These are phyloP conservation scores for Nigrograna mackinnonii DNA, from an alignment of 2,329 filamentous ascomycete species.

Conservation along the genomic window DNA sequence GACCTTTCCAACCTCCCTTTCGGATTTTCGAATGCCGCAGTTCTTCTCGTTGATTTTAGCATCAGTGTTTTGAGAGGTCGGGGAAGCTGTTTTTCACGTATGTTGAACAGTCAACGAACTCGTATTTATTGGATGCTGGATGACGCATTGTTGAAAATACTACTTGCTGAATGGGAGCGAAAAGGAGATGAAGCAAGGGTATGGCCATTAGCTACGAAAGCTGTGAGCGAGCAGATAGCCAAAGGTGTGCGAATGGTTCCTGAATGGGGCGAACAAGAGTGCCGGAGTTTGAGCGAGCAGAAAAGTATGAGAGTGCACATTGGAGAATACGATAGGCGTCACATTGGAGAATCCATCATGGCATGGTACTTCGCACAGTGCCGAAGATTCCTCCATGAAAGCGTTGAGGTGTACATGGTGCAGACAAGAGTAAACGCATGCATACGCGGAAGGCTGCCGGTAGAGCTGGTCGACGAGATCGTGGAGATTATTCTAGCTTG, in stretches of 20 bases:
- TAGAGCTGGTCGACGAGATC: slow-evolving; percentile 3
- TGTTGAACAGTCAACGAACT: slow-evolving; percentile 6
- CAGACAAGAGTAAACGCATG: slow-evolving; percentile 3
- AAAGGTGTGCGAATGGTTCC: no score
- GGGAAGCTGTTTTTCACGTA: slow-evolving; percentile 1
- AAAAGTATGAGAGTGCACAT: no score
- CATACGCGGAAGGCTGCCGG: slow-evolving; percentile 2
- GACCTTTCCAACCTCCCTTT: background rate
- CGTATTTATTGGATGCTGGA: slow-evolving; percentile 4
- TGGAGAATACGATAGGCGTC: no score
- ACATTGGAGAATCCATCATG: no score
- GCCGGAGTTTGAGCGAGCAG: no score
- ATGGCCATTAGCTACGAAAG: no score
- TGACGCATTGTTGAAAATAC: slow-evolving; percentile 1
- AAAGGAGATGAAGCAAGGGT: no score
- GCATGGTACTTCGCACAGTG: slow-evolving; percentile 7
- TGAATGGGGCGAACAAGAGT: no score
- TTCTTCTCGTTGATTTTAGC: slow-evolving; percentile 5
- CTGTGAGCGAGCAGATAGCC: no score
- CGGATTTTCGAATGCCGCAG: background rate
- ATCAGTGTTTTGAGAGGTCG: background rate
- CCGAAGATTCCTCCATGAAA: slow-evolving; percentile 6
- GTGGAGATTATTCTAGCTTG: background rate
- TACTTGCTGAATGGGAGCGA: slow-evolving; percentile 5
- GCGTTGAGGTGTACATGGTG: slow-evolving; percentile 1